Conservation (phyloP, 2,329 filamentous ascomycete genomes). For the Penicillium brevicompactum region DNA sequence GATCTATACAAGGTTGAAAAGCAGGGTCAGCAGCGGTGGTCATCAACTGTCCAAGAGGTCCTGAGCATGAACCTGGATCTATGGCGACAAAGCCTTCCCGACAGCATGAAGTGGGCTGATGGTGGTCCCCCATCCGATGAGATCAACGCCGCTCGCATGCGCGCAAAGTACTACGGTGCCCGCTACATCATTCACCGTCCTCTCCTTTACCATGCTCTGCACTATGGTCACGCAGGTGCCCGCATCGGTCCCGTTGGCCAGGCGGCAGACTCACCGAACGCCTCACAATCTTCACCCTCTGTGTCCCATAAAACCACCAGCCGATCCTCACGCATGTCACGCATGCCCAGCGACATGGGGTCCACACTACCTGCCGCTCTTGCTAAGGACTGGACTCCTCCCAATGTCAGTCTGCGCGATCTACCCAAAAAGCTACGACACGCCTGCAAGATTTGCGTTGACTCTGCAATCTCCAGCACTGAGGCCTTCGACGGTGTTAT, state of each 20-base stretch:
- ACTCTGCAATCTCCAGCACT: conserved; percentile 3
- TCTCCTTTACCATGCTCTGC: conserved; percentile 65
- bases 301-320: conserved; percentile 24
- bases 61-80: conserved; percentile 52
- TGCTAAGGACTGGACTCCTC: conserved; percentile 19
- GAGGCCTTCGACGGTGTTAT: conserved; percentile 9
- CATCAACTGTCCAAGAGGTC: conserved; percentile 41
- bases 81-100: conserved; percentile 57
- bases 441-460: conserved; percentile 6
- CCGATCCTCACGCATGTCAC: conserved; percentile 33
- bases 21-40: conserved; percentile 39
- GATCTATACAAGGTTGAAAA: conserved; percentile 53
- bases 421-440: conserved; percentile 43
- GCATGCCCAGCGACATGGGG: conserved; percentile 38
- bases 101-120: conserved; percentile 63
- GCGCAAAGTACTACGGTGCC: conserved; percentile 93
- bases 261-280: conserved; percentile 37
- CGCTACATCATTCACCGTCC: conserved; percentile 86
- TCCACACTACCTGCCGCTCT: conserved; percentile 22
- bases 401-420: conserved; percentile 25
- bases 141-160: conserved; percentile 79
- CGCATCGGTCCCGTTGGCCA: conserved; percentile 15
- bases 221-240: conserved; percentile 49
- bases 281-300: conserved; percentile 41
- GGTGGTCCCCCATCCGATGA: conserved; percentile 70